Evolutionary conservation across 306 rosid species (phyloP).

Genomic region (Morella rubra): DNA sequence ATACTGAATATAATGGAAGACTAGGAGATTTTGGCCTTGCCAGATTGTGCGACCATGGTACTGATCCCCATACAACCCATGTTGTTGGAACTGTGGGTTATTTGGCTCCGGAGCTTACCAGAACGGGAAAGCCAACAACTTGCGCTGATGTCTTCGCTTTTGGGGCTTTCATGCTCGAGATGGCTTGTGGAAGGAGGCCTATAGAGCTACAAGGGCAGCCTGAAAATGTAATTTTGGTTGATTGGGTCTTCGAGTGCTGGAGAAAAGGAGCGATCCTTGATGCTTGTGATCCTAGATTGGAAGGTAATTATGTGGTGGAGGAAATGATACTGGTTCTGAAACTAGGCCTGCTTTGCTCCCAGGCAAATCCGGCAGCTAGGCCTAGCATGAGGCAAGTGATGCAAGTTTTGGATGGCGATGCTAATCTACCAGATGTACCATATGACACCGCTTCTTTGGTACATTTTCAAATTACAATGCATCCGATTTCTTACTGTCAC

Average conservation of each 20-base stretch:
- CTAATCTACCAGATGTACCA: background rate
- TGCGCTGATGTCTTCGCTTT: background rate
- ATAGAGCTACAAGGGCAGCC: background rate
- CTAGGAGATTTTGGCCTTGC: slow-evolving; percentile 5
- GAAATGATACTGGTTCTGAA: background rate
- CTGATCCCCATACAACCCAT: background rate
- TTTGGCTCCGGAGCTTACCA: background rate
- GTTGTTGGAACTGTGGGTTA: slow-evolving; percentile 4
- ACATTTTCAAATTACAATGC: background rate
- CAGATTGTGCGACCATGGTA: background rate
- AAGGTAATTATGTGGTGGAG: background rate
- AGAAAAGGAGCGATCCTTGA: background rate
- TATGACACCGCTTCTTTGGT: background rate
- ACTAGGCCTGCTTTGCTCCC: background rate
- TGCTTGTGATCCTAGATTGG: background rate
- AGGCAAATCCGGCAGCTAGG: background rate
- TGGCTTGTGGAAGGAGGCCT: slow-evolving; percentile 12
- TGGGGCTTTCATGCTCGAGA: slow-evolving; percentile 1
- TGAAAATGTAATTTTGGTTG: background rate
- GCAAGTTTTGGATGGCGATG: background rate
- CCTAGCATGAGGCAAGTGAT: background rate
- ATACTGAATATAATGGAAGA: background rate
- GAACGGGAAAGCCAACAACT: slow-evolving; percentile 1
- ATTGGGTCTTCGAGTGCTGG: background rate
- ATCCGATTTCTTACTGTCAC: background rate